Evolutionary conservation across 768 basidiomycete genomes (phyloP), one percentile per base, ranked within the genome.

Genomic region (Sporobolomyces pararoseus): DNA sequence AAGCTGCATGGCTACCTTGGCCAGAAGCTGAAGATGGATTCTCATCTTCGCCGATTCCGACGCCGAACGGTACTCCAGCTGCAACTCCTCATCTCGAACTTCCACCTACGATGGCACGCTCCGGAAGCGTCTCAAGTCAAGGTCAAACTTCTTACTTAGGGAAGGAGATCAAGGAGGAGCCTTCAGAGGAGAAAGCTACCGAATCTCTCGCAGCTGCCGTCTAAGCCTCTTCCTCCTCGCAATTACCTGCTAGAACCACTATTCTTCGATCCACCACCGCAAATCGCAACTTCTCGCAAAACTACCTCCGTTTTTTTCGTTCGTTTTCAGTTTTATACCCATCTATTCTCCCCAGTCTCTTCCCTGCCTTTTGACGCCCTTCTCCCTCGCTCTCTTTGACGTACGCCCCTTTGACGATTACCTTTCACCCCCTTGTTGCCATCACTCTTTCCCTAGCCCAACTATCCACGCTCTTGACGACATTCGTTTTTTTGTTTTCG

Each of bases 1-100:
- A 66, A 37, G 65, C 66, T 0, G 63, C 63, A 17, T 68, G 61
- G 53, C 37, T 54, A 3, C 63, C 71, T 3, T 72, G 71, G 71
- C 71, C 71, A 32, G 66, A 68, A 50, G 59, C 34, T 23, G 64
- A 70, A 19, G 51, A 54, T 52, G 69, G 52, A 6, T 62, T 66
- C 64, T 47, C 39, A 23, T 60, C 62, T 10, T 61, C 63, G 32
- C 63, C 69, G 25, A 23, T 70, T n/a, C 53, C 69, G 42, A 68
- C 66, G 7, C 66, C 66, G 25, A 42, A 25, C 53, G 12, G 21
- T 3, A 65, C 64, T 31, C 64, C 59, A 0, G 37, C 37, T 2
- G 63, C 57, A 17, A 61, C 63, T 23, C 57, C 63, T 19, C 50
- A 42, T 32, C 50, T 61, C 19, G 46, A 31, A 12, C 55, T 46